phyloP scores from a whole-genome alignment of 2,329 filamentous ascomycete genomes.

The Venturia pyrina region DNA sequence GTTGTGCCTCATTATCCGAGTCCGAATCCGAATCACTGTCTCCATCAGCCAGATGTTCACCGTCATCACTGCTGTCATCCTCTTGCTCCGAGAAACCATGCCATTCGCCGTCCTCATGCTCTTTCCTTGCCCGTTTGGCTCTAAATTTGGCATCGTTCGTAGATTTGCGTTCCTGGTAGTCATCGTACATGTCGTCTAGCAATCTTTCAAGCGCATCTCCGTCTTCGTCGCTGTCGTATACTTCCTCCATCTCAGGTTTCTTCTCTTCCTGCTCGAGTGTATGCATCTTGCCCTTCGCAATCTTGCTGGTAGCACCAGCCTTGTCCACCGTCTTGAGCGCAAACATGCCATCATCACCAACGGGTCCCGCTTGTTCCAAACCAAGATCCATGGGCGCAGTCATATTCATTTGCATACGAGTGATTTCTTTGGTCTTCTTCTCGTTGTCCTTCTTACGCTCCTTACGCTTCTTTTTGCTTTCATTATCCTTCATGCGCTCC shows the following conservation, averaged over 20 bases:
- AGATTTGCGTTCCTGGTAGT: slow-evolving; percentile 71
- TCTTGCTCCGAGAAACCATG: slow-evolving; percentile 69
- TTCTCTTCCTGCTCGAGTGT: slow-evolving; percentile 42
- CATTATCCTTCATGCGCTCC: slow-evolving; percentile 69
- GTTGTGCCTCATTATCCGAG: slow-evolving; percentile 41
- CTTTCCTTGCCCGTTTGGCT: slow-evolving; percentile 77
- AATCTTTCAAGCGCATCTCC: slow-evolving; percentile 75
- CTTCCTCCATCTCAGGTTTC: slow-evolving; percentile 31
- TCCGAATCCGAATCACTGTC: slow-evolving; percentile 55
- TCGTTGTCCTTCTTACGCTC: slow-evolving; percentile 85
- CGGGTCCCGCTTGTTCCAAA: slow-evolving; percentile 71
- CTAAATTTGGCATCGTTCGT: slow-evolving; percentile 77
- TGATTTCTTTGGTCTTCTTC: slow-evolving; percentile 83
- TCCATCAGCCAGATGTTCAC: slow-evolving; percentile 45
- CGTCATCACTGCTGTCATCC: slow-evolving; percentile 44
- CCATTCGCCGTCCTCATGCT: slow-evolving; percentile 81
- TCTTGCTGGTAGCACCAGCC: slow-evolving; percentile 55
- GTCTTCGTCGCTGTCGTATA: slow-evolving; percentile 35
- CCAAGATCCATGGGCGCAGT: slow-evolving; percentile 91
- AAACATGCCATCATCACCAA: slow-evolving; percentile 78
- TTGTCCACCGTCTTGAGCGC: slow-evolving; percentile 73
- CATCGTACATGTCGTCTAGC: slow-evolving; percentile 77
- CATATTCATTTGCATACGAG: slow-evolving; percentile 98
- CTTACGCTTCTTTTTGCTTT: slow-evolving; percentile 66
- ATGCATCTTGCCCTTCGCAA: slow-evolving; percentile 72